phyloP scores from a whole-genome alignment of 2,329 filamentous ascomycete genomes.

The Passalora sequoiae region DNA sequence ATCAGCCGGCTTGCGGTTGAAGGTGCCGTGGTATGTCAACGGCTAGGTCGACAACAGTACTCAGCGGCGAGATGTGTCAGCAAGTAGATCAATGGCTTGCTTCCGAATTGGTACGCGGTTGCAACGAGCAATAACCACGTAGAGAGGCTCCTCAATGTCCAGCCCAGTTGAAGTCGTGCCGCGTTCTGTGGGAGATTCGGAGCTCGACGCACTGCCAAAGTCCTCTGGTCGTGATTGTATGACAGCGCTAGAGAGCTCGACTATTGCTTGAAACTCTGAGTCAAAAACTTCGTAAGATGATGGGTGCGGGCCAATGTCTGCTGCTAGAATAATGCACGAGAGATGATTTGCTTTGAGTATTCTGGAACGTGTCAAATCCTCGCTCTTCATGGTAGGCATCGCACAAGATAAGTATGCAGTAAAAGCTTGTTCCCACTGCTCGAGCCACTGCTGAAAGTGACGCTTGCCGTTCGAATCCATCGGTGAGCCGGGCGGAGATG shows the following conservation, averaged over 20 bases:
- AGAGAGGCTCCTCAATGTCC: conserved; percentile 25
- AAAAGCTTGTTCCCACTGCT: conserved; percentile 32
- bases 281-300: conserved; percentile 22
- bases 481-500: conserved; percentile 18
- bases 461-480: conserved; percentile 17
- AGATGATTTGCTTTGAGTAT: conserved; percentile 33
- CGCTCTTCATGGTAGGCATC: conserved; percentile 25
- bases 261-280: conserved; percentile 29
- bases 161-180: conserved; percentile 14
- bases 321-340: conserved; percentile 30
- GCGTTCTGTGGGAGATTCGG: conserved; percentile 11
- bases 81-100: conserved; percentile 18
- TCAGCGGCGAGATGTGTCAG: conserved; percentile 5
- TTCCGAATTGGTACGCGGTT: conserved; percentile 14
- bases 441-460: conserved; percentile 29
- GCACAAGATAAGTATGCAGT: conserved; percentile 25
- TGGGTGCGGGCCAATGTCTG: conserved; percentile 16
- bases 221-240: conserved; percentile 13
- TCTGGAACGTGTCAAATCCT: conserved; percentile 28
- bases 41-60: background rate
- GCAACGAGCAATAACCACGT: conserved; percentile 26
- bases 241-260: conserved; percentile 28
- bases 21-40: background rate
- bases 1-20: background rate
- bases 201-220: conserved; percentile 7